These are phyloP conservation scores for Raffaelea arxii DNA, from an alignment of 2,329 filamentous ascomycete species.

Conservation along the genomic window DNA sequence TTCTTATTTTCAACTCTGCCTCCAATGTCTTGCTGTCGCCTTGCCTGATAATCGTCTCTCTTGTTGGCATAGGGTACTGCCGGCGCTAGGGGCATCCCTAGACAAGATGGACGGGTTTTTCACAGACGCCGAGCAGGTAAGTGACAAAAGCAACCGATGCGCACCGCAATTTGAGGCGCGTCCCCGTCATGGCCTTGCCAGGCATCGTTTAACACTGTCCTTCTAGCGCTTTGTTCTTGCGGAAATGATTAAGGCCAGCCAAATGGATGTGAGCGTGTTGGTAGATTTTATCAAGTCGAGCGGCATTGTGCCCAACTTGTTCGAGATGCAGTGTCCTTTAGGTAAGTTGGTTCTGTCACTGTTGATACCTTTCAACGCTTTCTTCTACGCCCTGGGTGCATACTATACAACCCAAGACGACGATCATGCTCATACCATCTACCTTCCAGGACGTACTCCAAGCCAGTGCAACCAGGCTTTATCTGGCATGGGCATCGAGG, in stretches of 20 bases:
- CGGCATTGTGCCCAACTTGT: constrained; percentile 22
- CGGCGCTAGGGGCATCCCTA: constrained; percentile 6
- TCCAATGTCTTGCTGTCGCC: constrained; percentile 24
- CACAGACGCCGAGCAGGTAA: constrained; percentile 43
- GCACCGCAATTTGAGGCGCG: constrained; percentile 1
- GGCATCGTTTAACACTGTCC: not conserved
- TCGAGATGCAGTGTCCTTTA: constrained; percentile 24
- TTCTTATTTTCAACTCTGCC: constrained; percentile 10
- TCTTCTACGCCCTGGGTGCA: not conserved
- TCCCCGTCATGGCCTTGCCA: constrained; percentile 2
- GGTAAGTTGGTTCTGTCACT: too few relatives aligned
- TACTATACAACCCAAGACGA: too few relatives aligned
- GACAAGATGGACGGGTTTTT: constrained; percentile 33
- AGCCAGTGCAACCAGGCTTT: constrained; percentile 23
- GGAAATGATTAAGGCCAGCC: constrained; percentile 48
- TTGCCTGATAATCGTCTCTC: constrained; percentile 14
- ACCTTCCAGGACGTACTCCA: constrained; percentile 23
- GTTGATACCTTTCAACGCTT: too few relatives aligned
- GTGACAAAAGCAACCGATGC: constrained; percentile 6
- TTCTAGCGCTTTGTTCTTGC: constrained; percentile 46
- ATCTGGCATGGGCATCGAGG: constrained; percentile 17
- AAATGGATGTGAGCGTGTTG: constrained; percentile 34
- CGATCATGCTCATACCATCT: constrained; percentile 1
- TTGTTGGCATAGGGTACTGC: constrained; percentile 12
- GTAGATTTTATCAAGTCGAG: constrained; percentile 34